Evolutionary conservation across 2,329 filamentous ascomycete genomes (phyloP), one percentile per base, ranked within the genome.

Genomic region (Fusarium chuoi): DNA sequence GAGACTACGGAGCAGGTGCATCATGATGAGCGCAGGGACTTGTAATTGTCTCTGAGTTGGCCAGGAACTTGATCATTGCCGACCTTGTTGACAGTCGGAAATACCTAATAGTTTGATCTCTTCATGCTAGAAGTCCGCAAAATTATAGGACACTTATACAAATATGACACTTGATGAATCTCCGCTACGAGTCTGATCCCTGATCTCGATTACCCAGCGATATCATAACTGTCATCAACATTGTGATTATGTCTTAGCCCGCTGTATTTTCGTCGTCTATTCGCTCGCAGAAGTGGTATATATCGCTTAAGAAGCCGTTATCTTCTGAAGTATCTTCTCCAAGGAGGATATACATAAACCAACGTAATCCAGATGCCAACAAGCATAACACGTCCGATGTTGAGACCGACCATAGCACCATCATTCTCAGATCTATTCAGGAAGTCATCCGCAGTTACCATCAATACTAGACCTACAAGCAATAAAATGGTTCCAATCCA

Each of bases 11-110:
- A 68, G 6, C 51, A 44, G 2, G 33, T 66, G 20, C 63, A 68
- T 18, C n/a, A 68, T 42, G 15, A 33, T 14, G 20, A 61, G 41
- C 63, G 46, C 26, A 68, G 52, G n/a, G 63, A 68, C 6, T 36
- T 68, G 20, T 68, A 41, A 42, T 15, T 51, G 7, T 14, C 18
- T 11, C 8, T 5, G 1, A 10, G 9, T 17, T 20, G 14, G 28
- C 11, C 3, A 17, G 18, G n/a, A 55, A 22, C 12, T 24, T 33
- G 5, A 28, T 38, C 10, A 17, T 8, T 2, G 17, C 8, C 24
- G 36, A 7, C 14, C 5, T 24, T 7, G 6, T 15, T 8, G 14
- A 35, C 17, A 2, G n/a, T 30, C 28, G n/a, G 2, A 15, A 15
- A 45, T 11, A 48, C 20, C 7, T 30, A 28, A 38, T 41, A 64